phyloP scores from a whole-genome alignment of 768 basidiomycete genomes.

The Xerocomellus amylosporus region DNA sequence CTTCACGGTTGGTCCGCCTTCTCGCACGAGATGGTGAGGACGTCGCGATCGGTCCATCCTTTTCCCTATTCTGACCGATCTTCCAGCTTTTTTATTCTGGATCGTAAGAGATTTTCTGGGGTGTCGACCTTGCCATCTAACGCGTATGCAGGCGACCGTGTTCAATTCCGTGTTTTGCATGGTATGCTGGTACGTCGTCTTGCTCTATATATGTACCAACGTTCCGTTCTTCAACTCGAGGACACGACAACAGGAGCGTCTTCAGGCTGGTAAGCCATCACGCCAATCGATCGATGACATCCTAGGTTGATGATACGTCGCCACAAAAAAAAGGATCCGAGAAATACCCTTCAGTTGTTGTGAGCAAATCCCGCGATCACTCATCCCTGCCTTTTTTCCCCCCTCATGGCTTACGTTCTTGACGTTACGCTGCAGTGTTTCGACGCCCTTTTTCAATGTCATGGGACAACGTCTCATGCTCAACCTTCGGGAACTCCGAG shows the following conservation, averaged over 20 bases:
- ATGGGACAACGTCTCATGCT: conserved; percentile 25
- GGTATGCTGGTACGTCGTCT: conserved; percentile 15
- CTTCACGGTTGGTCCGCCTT: conserved; percentile 7
- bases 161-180: conserved; percentile 9
- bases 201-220: background rate
- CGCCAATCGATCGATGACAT: no score
- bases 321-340: conserved; percentile 16
- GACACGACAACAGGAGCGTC: conserved; percentile 3
- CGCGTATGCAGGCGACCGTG: conserved; percentile 1
- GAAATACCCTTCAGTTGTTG: conserved; percentile 8
- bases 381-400: background rate
- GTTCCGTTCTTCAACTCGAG: background rate
- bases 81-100: conserved; percentile 18
- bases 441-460: conserved; percentile 10
- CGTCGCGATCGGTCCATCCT: background rate
- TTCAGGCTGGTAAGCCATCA: conserved; percentile 10
- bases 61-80: background rate
- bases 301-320: background rate
- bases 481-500: conserved; percentile 16
- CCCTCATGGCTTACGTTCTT: no score
- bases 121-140: background rate
- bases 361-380: conserved; percentile 7
- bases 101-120: background rate
- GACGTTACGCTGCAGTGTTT: background rate
- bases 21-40: conserved; percentile 27